A percentile compares a stretch with the other conserved stretches of the same genome.
Evolutionary conservation across 345 rosid species (phyloP).

Genomic region (Murraya koenigii): DNA sequence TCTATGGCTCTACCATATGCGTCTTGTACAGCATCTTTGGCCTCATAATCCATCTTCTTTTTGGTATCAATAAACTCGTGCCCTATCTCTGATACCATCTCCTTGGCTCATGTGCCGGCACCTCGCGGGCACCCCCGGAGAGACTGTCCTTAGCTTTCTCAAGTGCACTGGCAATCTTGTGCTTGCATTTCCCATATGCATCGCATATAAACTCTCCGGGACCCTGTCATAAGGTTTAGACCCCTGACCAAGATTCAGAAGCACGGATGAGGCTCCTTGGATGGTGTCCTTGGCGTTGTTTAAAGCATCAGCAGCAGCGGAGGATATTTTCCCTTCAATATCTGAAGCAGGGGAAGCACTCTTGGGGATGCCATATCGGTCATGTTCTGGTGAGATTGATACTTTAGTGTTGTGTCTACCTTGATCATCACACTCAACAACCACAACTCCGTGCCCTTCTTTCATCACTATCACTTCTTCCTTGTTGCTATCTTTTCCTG

Average conservation of each 20-base stretch:
- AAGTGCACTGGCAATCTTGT: conserved; percentile 36
- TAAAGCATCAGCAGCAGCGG: neutral
- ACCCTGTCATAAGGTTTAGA: neutral
- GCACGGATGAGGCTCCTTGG: conserved; percentile 28
- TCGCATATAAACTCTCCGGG: conserved; percentile 60
- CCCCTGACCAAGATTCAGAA: conserved; percentile 34
- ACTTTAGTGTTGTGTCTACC: conserved; percentile 64
- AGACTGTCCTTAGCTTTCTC: conserved; percentile 44
- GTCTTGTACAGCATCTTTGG: conserved; percentile 20
- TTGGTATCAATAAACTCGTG: neutral
- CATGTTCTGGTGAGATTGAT: conserved; percentile 42
- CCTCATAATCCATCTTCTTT: conserved; percentile 4
- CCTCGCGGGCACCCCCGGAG: neutral
- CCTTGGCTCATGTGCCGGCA: conserved; percentile 23
- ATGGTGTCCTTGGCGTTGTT: conserved; percentile 25
- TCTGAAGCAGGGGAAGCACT: neutral
- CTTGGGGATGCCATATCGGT: neutral
- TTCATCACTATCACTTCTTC: conserved; percentile 49
- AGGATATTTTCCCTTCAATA: neutral
- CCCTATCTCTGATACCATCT: neutral
- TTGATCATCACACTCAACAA: conserved; percentile 61
- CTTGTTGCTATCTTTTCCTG: neutral
- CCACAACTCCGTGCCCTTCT: conserved; percentile 63
- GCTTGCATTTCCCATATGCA: conserved; percentile 56
- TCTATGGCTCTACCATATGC: conserved; percentile 7